Evolutionary conservation across 352 stramenopile genomes (phyloP), one percentile per base, ranked within the genome.

Genomic region (Phytophthora fragariaefolia): DNA sequence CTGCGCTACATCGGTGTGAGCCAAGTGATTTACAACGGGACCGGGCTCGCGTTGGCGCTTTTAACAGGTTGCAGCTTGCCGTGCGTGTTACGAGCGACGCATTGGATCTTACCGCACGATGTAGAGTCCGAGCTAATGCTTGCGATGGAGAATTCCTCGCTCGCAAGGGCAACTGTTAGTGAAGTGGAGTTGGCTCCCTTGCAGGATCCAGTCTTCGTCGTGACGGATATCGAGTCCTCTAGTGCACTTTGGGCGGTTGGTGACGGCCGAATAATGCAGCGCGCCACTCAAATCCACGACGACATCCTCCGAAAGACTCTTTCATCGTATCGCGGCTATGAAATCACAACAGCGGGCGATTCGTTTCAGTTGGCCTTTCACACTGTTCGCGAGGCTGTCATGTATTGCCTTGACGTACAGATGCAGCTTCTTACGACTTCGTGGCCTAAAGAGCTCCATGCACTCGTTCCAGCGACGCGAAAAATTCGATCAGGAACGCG

Each of bases 341-440:
- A 82, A 42, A 80, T 82, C 62, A 82, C 74, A 8, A 82, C 74
- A 9, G 57, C 51, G 15, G 74, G 74, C 2, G 74, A 82, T 30
- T 55, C 74, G 7, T 82, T 82, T 43, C 74, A 79, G 38, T 47
- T 82, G 10, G 74, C 74, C 5, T 82, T 80, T 32, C 74, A 82
- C 49, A 76, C 63, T 45, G 64, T 80, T 32, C 59, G 57, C 1
- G 74, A 82, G 26, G 74, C 74, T 7, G 71, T 78, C 10, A 65
- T 68, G 34, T 80, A 82, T 26, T 80, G 68, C 36, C 42, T 82
- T 30, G 68, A 80, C 34, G 69, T 80, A n/a, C 75, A 83, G 46
- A 50, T 77, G 40, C 53, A 74, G 55, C 27, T 82, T 6, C 47
- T 82, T 17, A 45, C 70, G 3, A 66, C 68, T 20, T 46, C 52